Percentiles rank a stretch among this genome's conserved stretches.
These are phyloP conservation scores for Acacia acuminata DNA, from an alignment of 306 rosid species.

Conservation along the genomic window DNA sequence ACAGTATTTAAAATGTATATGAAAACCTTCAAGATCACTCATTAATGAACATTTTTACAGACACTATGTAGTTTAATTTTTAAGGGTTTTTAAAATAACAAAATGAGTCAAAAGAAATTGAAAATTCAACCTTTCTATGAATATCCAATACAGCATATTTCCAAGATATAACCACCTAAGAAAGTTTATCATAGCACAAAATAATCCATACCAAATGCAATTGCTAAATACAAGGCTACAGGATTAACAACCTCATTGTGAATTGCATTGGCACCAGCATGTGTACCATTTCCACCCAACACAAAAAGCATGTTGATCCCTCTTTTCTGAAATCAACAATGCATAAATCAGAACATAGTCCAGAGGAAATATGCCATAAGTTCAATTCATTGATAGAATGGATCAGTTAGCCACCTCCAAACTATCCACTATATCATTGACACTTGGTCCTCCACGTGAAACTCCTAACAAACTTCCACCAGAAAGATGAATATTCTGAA, in stretches of 20 bases:
- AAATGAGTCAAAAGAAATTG: neutral
- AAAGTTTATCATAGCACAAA: constrained; percentile 8
- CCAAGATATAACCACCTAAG: constrained; percentile 5
- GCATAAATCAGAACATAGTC: constrained; percentile 10
- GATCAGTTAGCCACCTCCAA: constrained; percentile 58
- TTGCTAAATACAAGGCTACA: constrained; percentile 15
- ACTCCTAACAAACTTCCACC: constrained; percentile 99
- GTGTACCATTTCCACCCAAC: constrained; percentile 98
- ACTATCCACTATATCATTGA: constrained; percentile 76
- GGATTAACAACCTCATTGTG: constrained; percentile 77
- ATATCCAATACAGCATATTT: constrained; percentile 12
- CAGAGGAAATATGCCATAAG: constrained; percentile 16
- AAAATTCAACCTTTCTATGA: constrained; percentile 2
- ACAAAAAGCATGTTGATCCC: constrained; percentile 97
- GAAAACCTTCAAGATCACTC: constrained; percentile 11
- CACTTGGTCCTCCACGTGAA: constrained; percentile 90
- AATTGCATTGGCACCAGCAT: constrained; percentile 96
- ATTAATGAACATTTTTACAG: neutral
- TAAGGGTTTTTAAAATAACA: neutral
- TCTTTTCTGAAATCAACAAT: constrained; percentile 67
- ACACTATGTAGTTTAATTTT: neutral
- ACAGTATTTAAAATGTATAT: constrained; percentile 8
- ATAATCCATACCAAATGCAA: constrained; percentile 15
- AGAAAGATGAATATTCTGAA: constrained; percentile 97
- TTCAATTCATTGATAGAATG: constrained; percentile 18